A percentile compares a stretch with the other conserved stretches of the same genome.
phyloP scores from a whole-genome alignment of 2,329 filamentous ascomycete genomes.

The Pseudofabraea citricarpa region DNA sequence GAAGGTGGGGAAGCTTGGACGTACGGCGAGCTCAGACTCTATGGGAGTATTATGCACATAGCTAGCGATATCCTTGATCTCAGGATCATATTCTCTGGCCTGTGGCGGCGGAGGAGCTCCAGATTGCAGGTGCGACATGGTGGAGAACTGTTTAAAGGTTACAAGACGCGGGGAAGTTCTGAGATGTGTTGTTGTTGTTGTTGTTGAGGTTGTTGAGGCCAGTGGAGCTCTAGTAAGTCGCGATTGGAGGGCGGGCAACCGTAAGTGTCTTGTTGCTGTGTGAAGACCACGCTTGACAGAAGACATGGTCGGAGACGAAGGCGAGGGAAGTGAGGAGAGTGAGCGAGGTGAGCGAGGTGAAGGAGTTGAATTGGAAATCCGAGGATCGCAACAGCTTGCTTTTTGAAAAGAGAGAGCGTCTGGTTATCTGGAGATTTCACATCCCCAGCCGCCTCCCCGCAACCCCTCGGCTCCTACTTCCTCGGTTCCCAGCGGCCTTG shows the following conservation, averaged over 20 bases:
- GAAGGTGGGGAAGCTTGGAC: conserved; percentile 31
- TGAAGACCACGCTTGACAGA: conserved; percentile 26
- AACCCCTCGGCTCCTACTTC: background rate
- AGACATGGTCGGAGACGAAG: conserved; percentile 22
- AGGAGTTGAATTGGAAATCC: conserved; percentile 1
- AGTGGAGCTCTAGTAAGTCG: conserved; percentile 24
- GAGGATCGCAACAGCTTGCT: background rate
- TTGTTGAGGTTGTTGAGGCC: conserved; percentile 13
- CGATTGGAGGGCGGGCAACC: conserved; percentile 22
- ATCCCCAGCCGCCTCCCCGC: background rate
- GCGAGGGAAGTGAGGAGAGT: conserved; percentile 8
- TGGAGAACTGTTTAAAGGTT: conserved; percentile 27
- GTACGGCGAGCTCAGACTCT: conserved; percentile 86
- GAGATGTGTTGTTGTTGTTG: conserved; percentile 15
- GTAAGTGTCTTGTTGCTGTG: conserved; percentile 23
- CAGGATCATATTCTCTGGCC: conserved; percentile 71
- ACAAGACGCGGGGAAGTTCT: conserved; percentile 13
- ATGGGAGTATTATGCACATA: conserved; percentile 93
- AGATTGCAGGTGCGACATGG: conserved; percentile 30
- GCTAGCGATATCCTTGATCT: conserved; percentile 90
- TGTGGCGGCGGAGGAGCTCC: conserved; percentile 44
- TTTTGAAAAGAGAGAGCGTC: background rate
- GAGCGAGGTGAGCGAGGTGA: conserved; percentile 2
- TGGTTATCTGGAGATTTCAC: background rate
- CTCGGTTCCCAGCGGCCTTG: no score